These are phyloP conservation scores for Wickerhamiella alocasiicola DNA, from an alignment of 805 yeast species.

Conservation along the genomic window DNA sequence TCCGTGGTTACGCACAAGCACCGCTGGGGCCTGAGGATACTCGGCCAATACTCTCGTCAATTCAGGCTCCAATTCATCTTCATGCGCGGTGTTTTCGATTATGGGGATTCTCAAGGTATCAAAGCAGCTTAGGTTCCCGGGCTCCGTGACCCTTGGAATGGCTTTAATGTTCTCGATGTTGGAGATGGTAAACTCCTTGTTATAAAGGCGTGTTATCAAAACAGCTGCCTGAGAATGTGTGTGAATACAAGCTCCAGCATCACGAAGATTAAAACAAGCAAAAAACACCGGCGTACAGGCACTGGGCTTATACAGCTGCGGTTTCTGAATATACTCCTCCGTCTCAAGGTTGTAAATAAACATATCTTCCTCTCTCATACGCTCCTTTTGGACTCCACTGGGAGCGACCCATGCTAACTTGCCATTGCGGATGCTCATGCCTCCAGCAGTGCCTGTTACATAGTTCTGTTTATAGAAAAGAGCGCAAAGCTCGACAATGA, in stretches of 20 bases:
- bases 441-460: slow-evolving; percentile 97
- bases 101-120: slow-evolving; percentile 79
- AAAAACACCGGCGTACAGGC: slow-evolving; percentile 86
- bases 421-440: slow-evolving; percentile 58
- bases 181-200: slow-evolving; percentile 58
- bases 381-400: slow-evolving; percentile 91
- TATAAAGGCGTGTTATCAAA: slow-evolving; percentile 58
- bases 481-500: slow-evolving; percentile 71
- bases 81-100: slow-evolving; percentile 81
- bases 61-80: slow-evolving; percentile 59
- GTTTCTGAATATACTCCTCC: slow-evolving; percentile 44
- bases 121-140: slow-evolving; percentile 57
- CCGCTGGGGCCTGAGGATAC: slow-evolving; percentile 74
- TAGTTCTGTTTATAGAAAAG: slow-evolving; percentile 69
- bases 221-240: slow-evolving; percentile 90
- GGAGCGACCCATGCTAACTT: slow-evolving; percentile 68
- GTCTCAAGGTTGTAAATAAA: slow-evolving; percentile 55
- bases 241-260: slow-evolving; percentile 87
- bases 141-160: slow-evolving; percentile 52
- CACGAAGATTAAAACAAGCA: slow-evolving; percentile 52
- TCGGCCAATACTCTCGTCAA: slow-evolving; percentile 49
- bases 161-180: slow-evolving; percentile 91
- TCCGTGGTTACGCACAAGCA: slow-evolving; percentile 85
- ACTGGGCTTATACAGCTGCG: slow-evolving; percentile 64
- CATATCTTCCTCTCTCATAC: slow-evolving; percentile 69